Conservation (phyloP, 1,284 basidiomycete species). For the Ustilago loliicola region DNA sequence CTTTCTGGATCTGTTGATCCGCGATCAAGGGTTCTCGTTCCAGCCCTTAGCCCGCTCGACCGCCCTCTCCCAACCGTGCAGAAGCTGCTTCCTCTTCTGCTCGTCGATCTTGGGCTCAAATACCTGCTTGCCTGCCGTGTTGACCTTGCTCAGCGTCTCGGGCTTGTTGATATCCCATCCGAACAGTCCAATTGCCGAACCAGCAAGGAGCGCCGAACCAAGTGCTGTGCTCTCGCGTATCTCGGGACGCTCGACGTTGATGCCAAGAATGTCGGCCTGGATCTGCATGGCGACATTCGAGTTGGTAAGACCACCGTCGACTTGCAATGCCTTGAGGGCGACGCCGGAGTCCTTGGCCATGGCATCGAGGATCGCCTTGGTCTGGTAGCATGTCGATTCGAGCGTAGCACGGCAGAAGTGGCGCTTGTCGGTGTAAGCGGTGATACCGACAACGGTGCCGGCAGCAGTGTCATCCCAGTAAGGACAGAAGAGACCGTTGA, state of each 20-base stretch:
- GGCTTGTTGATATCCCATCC: conserved; percentile 94
- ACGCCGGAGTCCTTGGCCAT: conserved; percentile 85
- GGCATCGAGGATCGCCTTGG: conserved; percentile 91
- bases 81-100: conserved; percentile 69
- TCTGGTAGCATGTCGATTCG: conserved; percentile 85
- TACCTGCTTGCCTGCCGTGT: conserved; percentile 82
- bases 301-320: conserved; percentile 78
- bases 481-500: conserved; percentile 86
- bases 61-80: conserved; percentile 64
- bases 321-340: conserved; percentile 85
- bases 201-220: conserved; percentile 96
- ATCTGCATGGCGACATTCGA: conserved; percentile 85
- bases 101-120: conserved; percentile 79
- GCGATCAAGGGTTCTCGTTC: conserved; percentile 51
- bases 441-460: conserved; percentile 82
- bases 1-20: background rate
- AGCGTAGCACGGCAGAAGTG: conserved; percentile 90
- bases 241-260: conserved; percentile 88
- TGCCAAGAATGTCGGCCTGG: conserved; percentile 91
- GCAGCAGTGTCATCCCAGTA: conserved; percentile 91
- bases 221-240: conserved; percentile 99
- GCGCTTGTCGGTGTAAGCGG: conserved; percentile 90
- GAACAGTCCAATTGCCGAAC: conserved; percentile 85
- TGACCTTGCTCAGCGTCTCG: conserved; percentile 88
- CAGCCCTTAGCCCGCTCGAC: conserved; percentile 61